Evolutionary conservation across 805 yeast species (phyloP).

Genomic region (Kluyveromyces aestuarii): DNA sequence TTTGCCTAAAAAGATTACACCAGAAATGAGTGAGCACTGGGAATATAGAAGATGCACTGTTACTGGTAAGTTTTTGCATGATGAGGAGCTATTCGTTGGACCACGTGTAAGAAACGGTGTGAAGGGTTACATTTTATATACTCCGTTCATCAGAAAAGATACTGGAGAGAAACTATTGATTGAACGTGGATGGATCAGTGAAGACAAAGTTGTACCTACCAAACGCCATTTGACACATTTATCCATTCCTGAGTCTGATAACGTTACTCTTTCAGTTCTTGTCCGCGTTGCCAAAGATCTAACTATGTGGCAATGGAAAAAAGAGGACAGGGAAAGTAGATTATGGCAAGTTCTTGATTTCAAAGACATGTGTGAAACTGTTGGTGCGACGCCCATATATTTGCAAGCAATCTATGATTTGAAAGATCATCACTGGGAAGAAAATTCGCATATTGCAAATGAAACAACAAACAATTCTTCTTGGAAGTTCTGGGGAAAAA

Average conservation of each 20-base stretch:
- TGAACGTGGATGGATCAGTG: conserved; percentile 88
- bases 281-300: conserved; percentile 60
- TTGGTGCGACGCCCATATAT: conserved; percentile 64
- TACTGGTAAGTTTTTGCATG: conserved; percentile 72
- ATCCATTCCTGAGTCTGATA: conserved; percentile 56
- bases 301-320: conserved; percentile 58
- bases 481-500: neutral
- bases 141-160: conserved; percentile 69
- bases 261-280: conserved; percentile 61
- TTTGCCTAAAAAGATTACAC: conserved; percentile 57
- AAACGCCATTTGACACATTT: conserved; percentile 53
- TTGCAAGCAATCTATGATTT: conserved; percentile 64
- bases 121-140: conserved; percentile 69
- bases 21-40: conserved; percentile 59
- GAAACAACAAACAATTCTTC: neutral
- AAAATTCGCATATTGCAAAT: neutral
- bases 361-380: conserved; percentile 55
- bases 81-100: conserved; percentile 84
- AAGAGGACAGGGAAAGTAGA: conserved; percentile 55
- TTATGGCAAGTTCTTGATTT: conserved; percentile 76
- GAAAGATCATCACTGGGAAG: conserved; percentile 49
- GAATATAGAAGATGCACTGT: conserved; percentile 75
- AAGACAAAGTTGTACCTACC: conserved; percentile 52
- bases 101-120: conserved; percentile 69
- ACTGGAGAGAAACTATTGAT: conserved; percentile 56